Percentiles rank a stretch among this genome's conserved stretches.
phyloP scores from a whole-genome alignment of 257 asterid species.

The Solanum sejunctum region DNA sequence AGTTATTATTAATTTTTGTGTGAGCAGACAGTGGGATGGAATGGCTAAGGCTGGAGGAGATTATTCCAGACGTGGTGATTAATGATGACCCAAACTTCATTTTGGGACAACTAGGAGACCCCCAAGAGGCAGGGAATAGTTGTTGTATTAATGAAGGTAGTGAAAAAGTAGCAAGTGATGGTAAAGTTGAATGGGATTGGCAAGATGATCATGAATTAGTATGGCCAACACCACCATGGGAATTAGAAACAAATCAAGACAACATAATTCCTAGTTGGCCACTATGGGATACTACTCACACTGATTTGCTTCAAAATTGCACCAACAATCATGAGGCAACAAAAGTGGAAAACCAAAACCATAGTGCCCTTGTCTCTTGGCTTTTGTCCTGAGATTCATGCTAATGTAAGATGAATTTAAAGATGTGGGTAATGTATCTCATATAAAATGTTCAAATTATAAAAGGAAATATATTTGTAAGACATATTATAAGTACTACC shows the following conservation, averaged over 20 bases:
- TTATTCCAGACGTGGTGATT: not conserved
- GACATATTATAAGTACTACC: no score
- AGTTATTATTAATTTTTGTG: not conserved
- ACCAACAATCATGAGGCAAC: not conserved
- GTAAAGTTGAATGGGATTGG: conserved; percentile 13
- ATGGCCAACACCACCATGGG: not conserved
- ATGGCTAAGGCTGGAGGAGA: conserved; percentile 9
- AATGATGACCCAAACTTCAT: not conserved
- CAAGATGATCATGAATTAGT: not conserved
- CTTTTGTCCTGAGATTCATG: conserved; percentile 3
- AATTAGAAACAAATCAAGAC: conserved; percentile 1
- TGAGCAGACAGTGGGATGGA: not conserved
- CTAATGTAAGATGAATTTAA: no score
- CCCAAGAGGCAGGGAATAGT: not conserved
- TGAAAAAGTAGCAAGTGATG: not conserved
- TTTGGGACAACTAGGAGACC: not conserved
- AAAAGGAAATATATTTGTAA: no score
- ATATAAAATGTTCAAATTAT: no score
- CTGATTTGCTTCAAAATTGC: not conserved
- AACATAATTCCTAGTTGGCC: conserved; percentile 1
- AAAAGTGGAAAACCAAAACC: conserved; percentile 10
- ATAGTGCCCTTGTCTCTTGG: conserved; percentile 40
- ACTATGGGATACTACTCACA: conserved; percentile 19
- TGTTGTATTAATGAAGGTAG: no score
- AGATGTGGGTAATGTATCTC: no score